These are phyloP conservation scores for Chenopodium album DNA, from an alignment of 148 eudicot species.

Conservation along the genomic window DNA sequence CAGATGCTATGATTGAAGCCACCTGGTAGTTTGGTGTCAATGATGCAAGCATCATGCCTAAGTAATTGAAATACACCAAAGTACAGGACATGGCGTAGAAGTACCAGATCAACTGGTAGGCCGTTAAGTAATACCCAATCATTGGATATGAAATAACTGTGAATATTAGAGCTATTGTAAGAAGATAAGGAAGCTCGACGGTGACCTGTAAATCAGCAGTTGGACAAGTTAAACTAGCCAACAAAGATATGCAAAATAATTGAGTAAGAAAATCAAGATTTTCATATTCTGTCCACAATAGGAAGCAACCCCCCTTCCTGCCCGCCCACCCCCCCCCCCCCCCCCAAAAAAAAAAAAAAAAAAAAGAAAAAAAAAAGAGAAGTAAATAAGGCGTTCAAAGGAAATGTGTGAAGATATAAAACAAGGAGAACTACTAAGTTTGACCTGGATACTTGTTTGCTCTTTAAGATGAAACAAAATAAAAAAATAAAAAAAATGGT, in stretches of 20 bases:
- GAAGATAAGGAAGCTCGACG: conserved; percentile 66
- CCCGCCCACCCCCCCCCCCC: no score
- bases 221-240: background rate
- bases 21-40: conserved; percentile 58
- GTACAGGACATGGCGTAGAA: conserved; percentile 62
- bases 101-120: conserved; percentile 65
- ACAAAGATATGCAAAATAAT: background rate
- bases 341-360: no score
- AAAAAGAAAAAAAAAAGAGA: no score
- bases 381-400: background rate
- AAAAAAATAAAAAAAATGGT: background rate
- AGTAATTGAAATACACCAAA: conserved; percentile 52
- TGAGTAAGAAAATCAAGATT: no score
- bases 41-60: conserved; percentile 72
- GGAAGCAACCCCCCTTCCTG: background rate
- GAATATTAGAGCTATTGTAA: conserved; percentile 43
- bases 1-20: conserved; percentile 44
- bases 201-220: conserved; percentile 42
- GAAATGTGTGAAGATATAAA: background rate
- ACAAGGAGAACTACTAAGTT: background rate
- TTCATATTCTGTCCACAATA: background rate
- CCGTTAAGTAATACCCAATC: conserved; percentile 65
- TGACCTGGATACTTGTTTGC: background rate
- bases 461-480: background rate
- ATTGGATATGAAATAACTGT: conserved; percentile 66